These are phyloP conservation scores for Jatropha multifida DNA, from an alignment of 441 rosid species.

Conservation along the genomic window DNA sequence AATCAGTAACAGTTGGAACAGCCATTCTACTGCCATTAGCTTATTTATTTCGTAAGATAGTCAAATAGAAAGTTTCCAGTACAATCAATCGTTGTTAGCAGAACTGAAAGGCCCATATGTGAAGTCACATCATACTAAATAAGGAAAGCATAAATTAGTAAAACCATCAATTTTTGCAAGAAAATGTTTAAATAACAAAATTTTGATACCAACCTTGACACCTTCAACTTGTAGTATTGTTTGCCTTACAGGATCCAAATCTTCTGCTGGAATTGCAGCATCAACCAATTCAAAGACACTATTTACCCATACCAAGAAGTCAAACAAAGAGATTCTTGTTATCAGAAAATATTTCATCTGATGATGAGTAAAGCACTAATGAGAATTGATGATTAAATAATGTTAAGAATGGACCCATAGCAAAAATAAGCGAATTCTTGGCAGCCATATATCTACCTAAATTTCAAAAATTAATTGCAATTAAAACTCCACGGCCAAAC, in stretches of 20 bases:
- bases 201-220: constrained; percentile 54
- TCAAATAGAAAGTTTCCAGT: constrained; percentile 1
- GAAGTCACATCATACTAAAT: background rate
- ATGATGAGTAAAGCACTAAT: constrained; percentile 11
- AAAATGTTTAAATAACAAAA: constrained; percentile 5
- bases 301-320: constrained; percentile 24
- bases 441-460: background rate
- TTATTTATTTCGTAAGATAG: background rate
- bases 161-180: background rate
- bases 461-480: background rate
- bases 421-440: constrained; percentile 14
- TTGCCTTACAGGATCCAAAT: constrained; percentile 63
- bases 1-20: no score
- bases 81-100: background rate
- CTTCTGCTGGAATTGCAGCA: constrained; percentile 82
- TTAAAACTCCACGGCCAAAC: background rate
- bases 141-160: background rate
- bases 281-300: constrained; percentile 95
- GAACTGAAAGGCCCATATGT: background rate
- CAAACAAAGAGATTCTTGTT: constrained; percentile 20
- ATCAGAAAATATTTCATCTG: constrained; percentile 1
- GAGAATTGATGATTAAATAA: background rate
- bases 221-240: constrained; percentile 80
- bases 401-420: background rate
- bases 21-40: background rate